Evolutionary conservation across 2,329 filamentous ascomycete genomes (phyloP), one percentile per base, ranked within the genome.

Genomic region (Aspergillus clavatus): DNA sequence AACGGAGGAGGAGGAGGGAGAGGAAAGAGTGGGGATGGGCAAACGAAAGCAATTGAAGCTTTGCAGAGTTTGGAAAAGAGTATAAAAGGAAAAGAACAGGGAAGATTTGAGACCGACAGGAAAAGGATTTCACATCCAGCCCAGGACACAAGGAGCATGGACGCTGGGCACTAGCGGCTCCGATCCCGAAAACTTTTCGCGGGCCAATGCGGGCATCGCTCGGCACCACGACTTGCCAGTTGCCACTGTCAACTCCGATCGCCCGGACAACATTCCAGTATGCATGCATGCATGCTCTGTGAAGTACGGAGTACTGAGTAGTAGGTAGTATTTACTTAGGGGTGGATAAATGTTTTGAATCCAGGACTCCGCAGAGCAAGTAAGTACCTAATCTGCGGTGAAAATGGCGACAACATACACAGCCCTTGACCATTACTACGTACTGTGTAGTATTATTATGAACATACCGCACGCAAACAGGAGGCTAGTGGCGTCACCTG

Each of bases 101-200:
- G 42, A 45, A 35, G 38, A 47, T 45, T 56, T 59, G 53, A 56
- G 61, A 61, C 53, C 53, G 57, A 61, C 59, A 55, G 47, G 38
- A 36, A 35, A 35, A 40, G 33, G 24, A 42, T 45, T 40, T 38
- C 38, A 19, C 46, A 29, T 43, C 4, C 7, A 18, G 16, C 14
- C 16, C 7, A 35, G 16, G 18, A 18, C n/a, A n/a, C n/a, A n/a
- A n/a, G n/a, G 8, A 35, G 31, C 31, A 35, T 18, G 18, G 31
- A 35, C 5, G 23, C 18, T 43, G 42, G 54, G 47, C 45, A 51
- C 53, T 56, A 54, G 45, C 50, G 52, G 50, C 48, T 44, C 51
- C 52, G 42, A 51, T 50, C 51, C 60, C 59, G 60, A 62, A 62
- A 61, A 61, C 56, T 62, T 62, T 63, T 62, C 60, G 59, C 57